Conservation (phyloP, 352 stramenopile species). For the Elongisporangium undulatum region DNA sequence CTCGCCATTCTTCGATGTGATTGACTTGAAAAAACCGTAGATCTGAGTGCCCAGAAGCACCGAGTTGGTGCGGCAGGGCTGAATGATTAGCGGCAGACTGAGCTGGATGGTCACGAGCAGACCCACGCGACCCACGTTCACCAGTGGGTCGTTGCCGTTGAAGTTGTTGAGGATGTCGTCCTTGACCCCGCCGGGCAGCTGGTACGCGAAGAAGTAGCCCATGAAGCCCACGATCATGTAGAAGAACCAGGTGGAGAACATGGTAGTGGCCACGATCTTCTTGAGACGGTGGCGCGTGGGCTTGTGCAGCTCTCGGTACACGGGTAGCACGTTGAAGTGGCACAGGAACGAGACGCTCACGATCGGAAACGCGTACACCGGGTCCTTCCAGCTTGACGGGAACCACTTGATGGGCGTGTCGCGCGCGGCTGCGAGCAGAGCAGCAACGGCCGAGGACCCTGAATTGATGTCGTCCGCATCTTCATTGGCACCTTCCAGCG, state of each 20-base stretch:
- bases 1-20: too few species aligned
- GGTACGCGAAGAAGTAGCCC: slow-evolving; percentile 75
- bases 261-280: slow-evolving; percentile 83
- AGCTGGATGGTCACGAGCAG: slow-evolving; percentile 66
- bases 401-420: slow-evolving; percentile 55
- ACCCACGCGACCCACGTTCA: slow-evolving; percentile 63
- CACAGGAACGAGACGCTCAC: slow-evolving; percentile 95
- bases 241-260: slow-evolving; percentile 86
- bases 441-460: too few species aligned
- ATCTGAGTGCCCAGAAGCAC: slow-evolving; percentile 47
- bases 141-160: slow-evolving; percentile 43
- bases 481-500: too few species aligned
- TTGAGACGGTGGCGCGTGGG: slow-evolving; percentile 84
- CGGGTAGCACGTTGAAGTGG: slow-evolving; percentile 94
- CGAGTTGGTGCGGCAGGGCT: slow-evolving; percentile 64
- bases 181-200: slow-evolving; percentile 33
- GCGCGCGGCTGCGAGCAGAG: too few species aligned
- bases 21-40: slow-evolving; percentile 18
- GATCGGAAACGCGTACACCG: slow-evolving; percentile 83
- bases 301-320: slow-evolving; percentile 93
- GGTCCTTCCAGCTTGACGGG: slow-evolving; percentile 35
- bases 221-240: slow-evolving; percentile 90
- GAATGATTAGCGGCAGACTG: slow-evolving; percentile 66
- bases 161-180: slow-evolving; percentile 83
- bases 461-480: too few species aligned